Evolutionary conservation across 2,329 filamentous ascomycete species (phyloP).

Genomic region (Achaetomium macrosporum): DNA sequence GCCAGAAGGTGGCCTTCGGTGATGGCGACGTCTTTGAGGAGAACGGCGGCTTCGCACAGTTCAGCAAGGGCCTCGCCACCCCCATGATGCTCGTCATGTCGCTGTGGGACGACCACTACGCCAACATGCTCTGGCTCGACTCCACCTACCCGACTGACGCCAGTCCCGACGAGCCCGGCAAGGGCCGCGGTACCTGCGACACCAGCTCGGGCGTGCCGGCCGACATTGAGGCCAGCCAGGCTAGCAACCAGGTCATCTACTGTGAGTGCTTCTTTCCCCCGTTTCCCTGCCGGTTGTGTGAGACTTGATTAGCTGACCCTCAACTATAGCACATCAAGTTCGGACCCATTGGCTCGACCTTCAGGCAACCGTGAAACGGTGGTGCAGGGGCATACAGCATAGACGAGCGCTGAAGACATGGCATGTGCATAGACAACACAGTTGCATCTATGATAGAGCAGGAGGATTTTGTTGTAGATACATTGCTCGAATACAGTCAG

Average conservation of each 20-base stretch:
- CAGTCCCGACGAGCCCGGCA: constrained; percentile 38
- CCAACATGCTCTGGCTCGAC: constrained; percentile 72
- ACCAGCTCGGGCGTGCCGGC: constrained; percentile 46
- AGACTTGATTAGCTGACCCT: constrained; percentile 31
- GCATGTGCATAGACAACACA: background rate
- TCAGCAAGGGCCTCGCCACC: constrained; percentile 41
- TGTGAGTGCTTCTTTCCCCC: constrained; percentile 23
- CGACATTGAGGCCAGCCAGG: constrained; percentile 40
- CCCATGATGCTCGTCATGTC: constrained; percentile 46
- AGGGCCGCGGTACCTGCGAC: constrained; percentile 49
- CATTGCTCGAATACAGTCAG: no score
- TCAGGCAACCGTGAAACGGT: constrained; percentile 18
- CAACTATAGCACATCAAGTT: constrained; percentile 46
- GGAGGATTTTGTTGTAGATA: no score
- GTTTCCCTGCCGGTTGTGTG: background rate
- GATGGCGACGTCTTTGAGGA: constrained; percentile 48
- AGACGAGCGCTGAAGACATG: background rate
- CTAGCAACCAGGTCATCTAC: constrained; percentile 46
- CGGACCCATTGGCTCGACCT: constrained; percentile 51
- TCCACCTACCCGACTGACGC: constrained; percentile 52
- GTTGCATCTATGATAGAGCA: background rate
- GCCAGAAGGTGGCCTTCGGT: constrained; percentile 52
- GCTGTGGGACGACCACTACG: constrained; percentile 59
- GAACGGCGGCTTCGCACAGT: constrained; percentile 51
- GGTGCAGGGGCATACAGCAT: background rate